These are phyloP conservation scores for Stephania cephalantha DNA, from an alignment of 164 flowering plant genomes.

Conservation along the genomic window DNA sequence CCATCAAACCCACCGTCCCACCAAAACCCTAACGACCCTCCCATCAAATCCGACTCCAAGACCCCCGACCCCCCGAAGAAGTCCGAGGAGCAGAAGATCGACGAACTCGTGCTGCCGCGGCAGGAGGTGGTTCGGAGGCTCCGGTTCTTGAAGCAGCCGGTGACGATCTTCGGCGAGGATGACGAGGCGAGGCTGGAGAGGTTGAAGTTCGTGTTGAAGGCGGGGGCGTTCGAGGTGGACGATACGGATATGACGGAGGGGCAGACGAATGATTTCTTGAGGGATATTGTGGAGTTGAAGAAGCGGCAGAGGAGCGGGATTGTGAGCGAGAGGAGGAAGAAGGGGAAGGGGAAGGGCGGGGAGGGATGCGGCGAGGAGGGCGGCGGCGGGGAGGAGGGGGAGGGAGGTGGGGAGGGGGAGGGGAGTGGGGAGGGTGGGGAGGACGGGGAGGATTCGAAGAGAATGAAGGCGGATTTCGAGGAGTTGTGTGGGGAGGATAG, in stretches of 20 bases:
- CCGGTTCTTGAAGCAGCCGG: conserved; percentile 82
- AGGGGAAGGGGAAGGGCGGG: conserved; percentile 35
- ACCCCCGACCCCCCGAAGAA: too few species aligned
- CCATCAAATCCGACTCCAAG: conserved; percentile 34
- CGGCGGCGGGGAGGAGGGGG: conserved; percentile 49
- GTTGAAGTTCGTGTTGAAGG: conserved; percentile 56
- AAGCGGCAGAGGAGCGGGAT: conserved; percentile 92
- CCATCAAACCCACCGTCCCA: background rate
- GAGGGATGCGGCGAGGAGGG: conserved; percentile 30
- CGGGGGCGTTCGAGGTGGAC: conserved; percentile 79
- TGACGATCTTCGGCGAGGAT: conserved; percentile 92
- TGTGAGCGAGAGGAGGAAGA: conserved; percentile 54
- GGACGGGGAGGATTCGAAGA: conserved; percentile 64
- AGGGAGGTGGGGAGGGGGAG: conserved; percentile 53
- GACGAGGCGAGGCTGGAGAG: conserved; percentile 79
- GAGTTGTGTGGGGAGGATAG: conserved; percentile 93
- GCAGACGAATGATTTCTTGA: conserved; percentile 88
- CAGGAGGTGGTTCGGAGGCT: conserved; percentile 88
- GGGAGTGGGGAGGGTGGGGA: conserved; percentile 65
- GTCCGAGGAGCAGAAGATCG: conserved; percentile 70
- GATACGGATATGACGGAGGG: conserved; percentile 94
- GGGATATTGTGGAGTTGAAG: conserved; percentile 81
- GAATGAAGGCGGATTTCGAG: conserved; percentile 77
- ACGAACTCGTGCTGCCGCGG: conserved; percentile 63
- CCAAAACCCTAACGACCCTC: conserved; percentile 1